These are phyloP conservation scores for Extremus antarcticus DNA, from an alignment of 495 filamentous ascomycete genomes.

Conservation along the genomic window DNA sequence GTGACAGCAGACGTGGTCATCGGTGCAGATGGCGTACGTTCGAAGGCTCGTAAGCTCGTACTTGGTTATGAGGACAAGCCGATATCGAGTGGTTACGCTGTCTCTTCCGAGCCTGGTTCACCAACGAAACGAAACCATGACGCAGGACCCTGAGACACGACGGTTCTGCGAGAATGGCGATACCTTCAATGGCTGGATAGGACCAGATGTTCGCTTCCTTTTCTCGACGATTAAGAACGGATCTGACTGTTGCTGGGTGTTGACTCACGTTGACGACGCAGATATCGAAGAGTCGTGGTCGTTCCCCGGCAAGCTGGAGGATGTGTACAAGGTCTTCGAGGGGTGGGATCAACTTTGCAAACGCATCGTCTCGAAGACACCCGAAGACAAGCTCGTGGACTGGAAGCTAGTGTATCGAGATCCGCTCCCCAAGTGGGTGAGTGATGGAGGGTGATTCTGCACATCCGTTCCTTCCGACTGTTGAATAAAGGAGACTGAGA, in stretches of 20 bases:
- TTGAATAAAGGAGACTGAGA: too few species aligned
- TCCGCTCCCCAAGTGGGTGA: slow-evolving; percentile 55
- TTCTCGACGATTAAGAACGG: slow-evolving; percentile 51
- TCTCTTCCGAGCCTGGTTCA: slow-evolving; percentile 53
- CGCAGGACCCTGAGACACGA: slow-evolving; percentile 49
- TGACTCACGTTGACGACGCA: slow-evolving; percentile 51
- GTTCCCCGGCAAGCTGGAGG: slow-evolving; percentile 47
- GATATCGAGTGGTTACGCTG: slow-evolving; percentile 47
- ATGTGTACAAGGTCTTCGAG: slow-evolving; percentile 51
- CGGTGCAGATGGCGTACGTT: slow-evolving; percentile 49
- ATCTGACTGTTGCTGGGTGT: slow-evolving; percentile 58
- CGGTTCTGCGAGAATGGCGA: slow-evolving; percentile 55
- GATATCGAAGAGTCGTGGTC: slow-evolving; percentile 58
- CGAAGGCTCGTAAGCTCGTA: slow-evolving; percentile 47
- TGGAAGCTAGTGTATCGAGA: slow-evolving; percentile 65
- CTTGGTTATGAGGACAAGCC: slow-evolving; percentile 50
- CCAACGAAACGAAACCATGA: slow-evolving; percentile 46
- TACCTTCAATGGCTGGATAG: slow-evolving; percentile 50
- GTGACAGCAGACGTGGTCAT: slow-evolving; percentile 45
- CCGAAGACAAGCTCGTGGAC: slow-evolving; percentile 48
- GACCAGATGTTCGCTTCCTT: slow-evolving; percentile 55
- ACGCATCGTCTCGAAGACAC: slow-evolving; percentile 49
- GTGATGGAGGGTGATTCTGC: slow-evolving; percentile 54
- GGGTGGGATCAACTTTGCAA: slow-evolving; percentile 56
- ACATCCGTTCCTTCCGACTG: slow-evolving; percentile 66